Evolutionary conservation across 768 basidiomycete genomes (phyloP), one percentile per base, ranked within the genome.

Genomic region (Rhodotorula paludigena): DNA sequence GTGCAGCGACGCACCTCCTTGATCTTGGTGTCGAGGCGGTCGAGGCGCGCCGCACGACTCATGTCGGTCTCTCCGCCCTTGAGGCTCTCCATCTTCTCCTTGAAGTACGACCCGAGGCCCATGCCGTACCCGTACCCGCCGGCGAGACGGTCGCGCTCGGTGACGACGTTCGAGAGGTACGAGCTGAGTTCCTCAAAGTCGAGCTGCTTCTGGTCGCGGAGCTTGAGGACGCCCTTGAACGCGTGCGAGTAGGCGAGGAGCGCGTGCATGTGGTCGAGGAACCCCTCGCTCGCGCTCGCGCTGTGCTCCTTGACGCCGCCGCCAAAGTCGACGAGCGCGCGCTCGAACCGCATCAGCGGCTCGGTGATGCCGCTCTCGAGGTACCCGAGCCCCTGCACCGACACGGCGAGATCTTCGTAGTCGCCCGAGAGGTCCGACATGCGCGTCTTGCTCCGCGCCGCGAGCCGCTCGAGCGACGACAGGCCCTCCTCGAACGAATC

Each of bases 401-500:
- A 89, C 69, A 92, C 89, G 51, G 96, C 92, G 71, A 98, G 82
- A 79, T 97, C 96, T 77, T 97, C 92, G 79, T 99, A 99, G 82
- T 99, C 96, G 71, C 86, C 86, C 68, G 92, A 89, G 55, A 99
- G 86, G 84, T 99, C 96, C 78, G 86, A 89, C 71, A 90, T 87
- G 76, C 94, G 84, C 64, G 84, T 85, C 74, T 90, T 85, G 42
- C 88, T 82, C 47, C 92, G 85, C 58, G 79, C 86, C 80, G 87
- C 92, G 35, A 92, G 80, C 25, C 92, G 83, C 71, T 98, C 96
- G 23, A 89, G 86, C 15, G 85, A 79, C 7, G 82, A 80, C 45
- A 98, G 80, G n/a, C 92, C 91, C 63, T 98, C 96, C 77, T 99
- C 96, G 72, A 94, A 98, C 79, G 92, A 89, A 80, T 98, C 93